phyloP scores from a whole-genome alignment of 1,284 basidiomycete species.

The Phellopilus nigrolimitatus region DNA sequence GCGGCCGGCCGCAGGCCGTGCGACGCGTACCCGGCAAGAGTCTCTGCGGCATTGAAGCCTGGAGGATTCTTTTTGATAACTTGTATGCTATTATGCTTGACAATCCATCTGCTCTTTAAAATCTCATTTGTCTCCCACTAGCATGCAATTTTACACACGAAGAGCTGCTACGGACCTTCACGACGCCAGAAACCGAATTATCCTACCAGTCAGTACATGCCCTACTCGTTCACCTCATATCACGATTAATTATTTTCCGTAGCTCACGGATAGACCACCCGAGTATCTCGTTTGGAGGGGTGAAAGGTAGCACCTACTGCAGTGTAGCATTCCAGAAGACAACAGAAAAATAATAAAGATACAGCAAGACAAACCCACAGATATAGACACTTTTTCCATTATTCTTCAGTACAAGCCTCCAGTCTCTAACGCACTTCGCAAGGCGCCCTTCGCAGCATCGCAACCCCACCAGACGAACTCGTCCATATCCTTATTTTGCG shows the following conservation, averaged over 20 bases:
- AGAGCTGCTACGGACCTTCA: conserved; percentile 65
- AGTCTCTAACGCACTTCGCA: conserved; percentile 49
- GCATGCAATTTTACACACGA: conserved; percentile 89
- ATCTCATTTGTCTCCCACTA: conserved; percentile 26
- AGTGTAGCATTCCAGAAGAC: conserved; percentile 69
- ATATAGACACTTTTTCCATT: background rate
- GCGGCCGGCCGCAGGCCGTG: conserved; percentile 50
- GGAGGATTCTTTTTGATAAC: conserved; percentile 81
- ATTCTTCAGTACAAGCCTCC: conserved; percentile 25
- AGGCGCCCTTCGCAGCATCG: conserved; percentile 59
- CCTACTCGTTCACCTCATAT: background rate
- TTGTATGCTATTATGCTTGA: conserved; percentile 43
- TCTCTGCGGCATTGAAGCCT: conserved; percentile 54
- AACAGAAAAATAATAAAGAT: conserved; percentile 14
- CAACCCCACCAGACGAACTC: conserved; percentile 60
- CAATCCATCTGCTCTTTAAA: background rate
- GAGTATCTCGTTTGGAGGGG: conserved; percentile 72
- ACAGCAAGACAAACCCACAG: background rate
- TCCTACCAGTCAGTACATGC: conserved; percentile 54
- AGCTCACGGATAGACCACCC: conserved; percentile 71
- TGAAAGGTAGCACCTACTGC: conserved; percentile 65
- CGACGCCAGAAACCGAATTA: conserved; percentile 43
- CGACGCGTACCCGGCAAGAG: conserved; percentile 57
- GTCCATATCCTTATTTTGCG: conserved; percentile 36
- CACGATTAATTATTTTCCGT: conserved; percentile 12